Evolutionary conservation across 805 yeast genomes (phyloP).

Genomic region (Jamesozyma piceae): DNA sequence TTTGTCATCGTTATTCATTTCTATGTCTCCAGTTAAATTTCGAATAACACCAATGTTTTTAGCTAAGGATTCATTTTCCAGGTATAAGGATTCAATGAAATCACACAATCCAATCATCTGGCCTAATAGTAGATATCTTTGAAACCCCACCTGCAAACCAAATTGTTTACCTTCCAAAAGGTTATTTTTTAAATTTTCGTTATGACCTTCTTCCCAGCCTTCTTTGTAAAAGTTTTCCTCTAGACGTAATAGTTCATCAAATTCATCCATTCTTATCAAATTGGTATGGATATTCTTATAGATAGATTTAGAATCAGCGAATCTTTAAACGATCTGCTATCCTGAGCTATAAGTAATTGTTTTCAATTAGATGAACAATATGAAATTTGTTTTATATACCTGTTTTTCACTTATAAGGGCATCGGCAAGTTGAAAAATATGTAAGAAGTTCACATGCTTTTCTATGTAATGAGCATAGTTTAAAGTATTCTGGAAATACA

Average conservation of each 20-base stretch:
- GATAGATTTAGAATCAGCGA: too few species aligned
- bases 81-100: constrained; percentile 29
- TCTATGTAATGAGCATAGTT: too few species aligned
- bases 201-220: constrained; percentile 66
- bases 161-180: constrained; percentile 70
- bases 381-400: too few species aligned
- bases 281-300: background rate
- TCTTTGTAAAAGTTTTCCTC: constrained; percentile 52
- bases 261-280: constrained; percentile 29
- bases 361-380: too few species aligned
- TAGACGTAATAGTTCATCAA: constrained; percentile 48
- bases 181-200: constrained; percentile 51
- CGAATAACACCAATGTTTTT: constrained; percentile 20
- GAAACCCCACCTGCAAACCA: constrained; percentile 74
- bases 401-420: too few species aligned
- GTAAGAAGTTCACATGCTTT: too few species aligned
- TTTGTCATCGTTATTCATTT: constrained; percentile 40
- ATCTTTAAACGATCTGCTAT: too few species aligned
- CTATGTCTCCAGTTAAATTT: constrained; percentile 25
- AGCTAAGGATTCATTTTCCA: constrained; percentile 10
- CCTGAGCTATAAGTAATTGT: too few species aligned
- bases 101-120: constrained; percentile 46
- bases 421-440: too few species aligned
- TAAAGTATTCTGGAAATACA: too few species aligned
- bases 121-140: constrained; percentile 61